Evolutionary conservation across 345 rosid genomes (phyloP), one percentile per base, ranked within the genome.

Genomic region (Citrus inodora): DNA sequence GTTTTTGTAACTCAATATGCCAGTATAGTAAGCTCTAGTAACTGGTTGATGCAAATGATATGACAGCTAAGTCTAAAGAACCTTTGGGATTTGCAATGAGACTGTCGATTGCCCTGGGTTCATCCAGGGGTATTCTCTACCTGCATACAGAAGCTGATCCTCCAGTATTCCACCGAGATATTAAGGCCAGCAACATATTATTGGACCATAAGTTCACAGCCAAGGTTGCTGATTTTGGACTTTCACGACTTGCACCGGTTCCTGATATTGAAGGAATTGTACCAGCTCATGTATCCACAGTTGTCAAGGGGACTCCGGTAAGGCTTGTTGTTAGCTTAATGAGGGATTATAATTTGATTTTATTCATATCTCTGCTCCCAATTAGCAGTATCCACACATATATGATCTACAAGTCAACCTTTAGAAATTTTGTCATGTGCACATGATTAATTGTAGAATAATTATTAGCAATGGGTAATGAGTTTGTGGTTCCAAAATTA

Each of bases 151-250:
- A 96, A 90, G 99, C 98, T 32, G 79, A 96, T 77, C 99, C 99
- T 73, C 98, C 99, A 19, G 87, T 96, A 76, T 94, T 92, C 79
- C 97, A 96, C 81, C 88, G 97, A 7, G 99, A 96, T 85, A 92
- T 96, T 82, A 94, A 96, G 85, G 97, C 99, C 64, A 94, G 90
- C 87, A 96, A 94, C 87, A 92, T 96, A 79, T 78, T 94, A 70
- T 74, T 96, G 75, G 97, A 94, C 83, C 71, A 90, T 9, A 91
- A 79, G 79, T 90, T 84, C 82, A 88, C 78, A 35, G 97, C 98
- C n/a, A 94, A 94, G 82, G 99, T 96, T 76, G 97, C 99, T 46
- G 98, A 96, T 86, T 96, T 96, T 81, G 97, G 99, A 71, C 92
- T 96, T 63, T 96, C 97, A 14, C 86, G 91, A 80, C 95, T 96